These are phyloP conservation scores for Dendrobium chrysotoxum DNA, from an alignment of 106 monocot species.

Conservation along the genomic window DNA sequence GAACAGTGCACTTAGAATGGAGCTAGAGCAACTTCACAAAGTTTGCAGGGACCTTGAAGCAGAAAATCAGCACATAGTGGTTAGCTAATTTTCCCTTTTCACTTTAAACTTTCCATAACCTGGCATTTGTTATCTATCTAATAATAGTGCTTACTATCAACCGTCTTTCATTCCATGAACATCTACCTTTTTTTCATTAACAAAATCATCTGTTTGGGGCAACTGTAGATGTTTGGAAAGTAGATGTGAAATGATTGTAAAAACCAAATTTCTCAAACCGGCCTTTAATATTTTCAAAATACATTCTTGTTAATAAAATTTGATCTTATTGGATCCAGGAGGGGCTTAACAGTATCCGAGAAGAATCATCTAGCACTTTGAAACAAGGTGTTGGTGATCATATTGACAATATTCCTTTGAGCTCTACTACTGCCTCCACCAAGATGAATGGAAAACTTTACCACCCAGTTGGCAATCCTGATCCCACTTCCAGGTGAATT, in stretches of 20 bases:
- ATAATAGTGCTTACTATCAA: neutral
- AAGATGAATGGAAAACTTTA: too few species aligned
- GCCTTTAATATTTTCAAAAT: neutral
- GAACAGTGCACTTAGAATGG: constrained; percentile 32
- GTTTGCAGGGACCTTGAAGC: constrained; percentile 31
- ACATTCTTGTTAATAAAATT: neutral
- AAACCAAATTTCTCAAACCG: too few species aligned
- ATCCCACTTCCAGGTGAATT: neutral
- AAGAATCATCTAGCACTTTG: neutral
- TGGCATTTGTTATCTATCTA: too few species aligned
- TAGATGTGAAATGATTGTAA: too few species aligned
- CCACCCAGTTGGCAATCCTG: neutral
- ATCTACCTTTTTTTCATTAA: too few species aligned
- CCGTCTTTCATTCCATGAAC: too few species aligned
- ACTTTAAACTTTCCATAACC: neutral
- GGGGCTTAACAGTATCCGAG: neutral
- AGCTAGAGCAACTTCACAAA: constrained; percentile 40
- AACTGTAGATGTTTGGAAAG: too few species aligned
- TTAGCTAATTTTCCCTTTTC: neutral
- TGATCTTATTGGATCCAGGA: neutral
- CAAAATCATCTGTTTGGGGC: too few species aligned
- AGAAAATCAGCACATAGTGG: constrained; percentile 35
- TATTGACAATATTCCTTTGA: too few species aligned
- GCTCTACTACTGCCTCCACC: too few species aligned
- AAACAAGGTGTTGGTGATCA: neutral